Conservation (phyloP, 371 early-diverging fungal genomes). For the Rhizomucor pusillus region DNA sequence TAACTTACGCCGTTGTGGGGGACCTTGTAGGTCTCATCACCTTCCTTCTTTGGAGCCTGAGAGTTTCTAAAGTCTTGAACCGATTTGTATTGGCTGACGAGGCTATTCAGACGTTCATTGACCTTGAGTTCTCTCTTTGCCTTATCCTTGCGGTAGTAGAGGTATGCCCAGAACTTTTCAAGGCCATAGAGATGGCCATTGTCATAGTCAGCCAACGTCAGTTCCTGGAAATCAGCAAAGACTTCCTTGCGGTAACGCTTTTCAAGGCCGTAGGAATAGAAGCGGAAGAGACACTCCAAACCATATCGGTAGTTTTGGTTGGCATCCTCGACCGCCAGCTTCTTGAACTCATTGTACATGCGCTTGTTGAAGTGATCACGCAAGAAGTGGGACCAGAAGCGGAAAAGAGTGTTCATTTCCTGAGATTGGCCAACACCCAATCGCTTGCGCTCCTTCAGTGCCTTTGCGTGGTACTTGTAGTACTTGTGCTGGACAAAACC, state of each 20-base stretch:
- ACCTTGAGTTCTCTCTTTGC: conserved; percentile 67
- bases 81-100: conserved; percentile 65
- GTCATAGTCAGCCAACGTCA: conserved; percentile 75
- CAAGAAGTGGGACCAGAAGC: conserved; percentile 98
- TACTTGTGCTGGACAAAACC: conserved; percentile 96
- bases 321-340: conserved; percentile 91
- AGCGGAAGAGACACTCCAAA: conserved; percentile 94
- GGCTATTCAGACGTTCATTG: conserved; percentile 55
- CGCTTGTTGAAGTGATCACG: conserved; percentile 91
- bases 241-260: conserved; percentile 82
- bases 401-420: conserved; percentile 97
- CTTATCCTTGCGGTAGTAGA: conserved; percentile 88
- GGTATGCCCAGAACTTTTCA: conserved; percentile 97
- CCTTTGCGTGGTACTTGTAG: conserved; percentile 91
- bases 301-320: conserved; percentile 90
- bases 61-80: conserved; percentile 72
- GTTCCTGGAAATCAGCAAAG: conserved; percentile 86
- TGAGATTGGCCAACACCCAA: conserved; percentile 91
- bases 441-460: conserved; percentile 90
- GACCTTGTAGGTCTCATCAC: conserved; percentile 32
- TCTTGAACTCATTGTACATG: conserved; percentile 93
- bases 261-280: conserved; percentile 95
- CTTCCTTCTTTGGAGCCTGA: conserved; percentile 24
- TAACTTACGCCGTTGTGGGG: conserved; percentile 49
- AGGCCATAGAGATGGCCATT: conserved; percentile 83